Percentiles rank a stretch among this genome's conserved stretches.
Evolutionary conservation across 108 stramenopile genomes (phyloP).

Genomic region (Bacterosira constricta): DNA sequence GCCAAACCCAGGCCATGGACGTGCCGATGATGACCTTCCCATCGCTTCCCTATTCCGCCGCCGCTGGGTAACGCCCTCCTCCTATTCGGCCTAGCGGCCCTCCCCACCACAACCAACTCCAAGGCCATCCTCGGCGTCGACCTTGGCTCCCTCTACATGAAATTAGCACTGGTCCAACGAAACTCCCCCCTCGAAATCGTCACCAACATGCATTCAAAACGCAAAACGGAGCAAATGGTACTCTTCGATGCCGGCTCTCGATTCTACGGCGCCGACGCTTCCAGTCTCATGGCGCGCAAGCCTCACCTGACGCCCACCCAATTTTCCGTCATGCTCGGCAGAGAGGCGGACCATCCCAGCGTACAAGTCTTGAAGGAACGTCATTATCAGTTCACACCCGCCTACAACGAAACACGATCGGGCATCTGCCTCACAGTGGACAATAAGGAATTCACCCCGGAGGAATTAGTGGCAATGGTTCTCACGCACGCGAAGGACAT

Average conservation of each 20-base stretch:
- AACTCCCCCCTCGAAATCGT: constrained; percentile 98
- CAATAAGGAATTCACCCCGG: constrained; percentile 84
- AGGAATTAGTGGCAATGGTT: constrained; percentile 98
- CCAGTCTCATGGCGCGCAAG: constrained; percentile 87
- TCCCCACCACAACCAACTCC: constrained; percentile 62
- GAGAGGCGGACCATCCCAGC: constrained; percentile 76
- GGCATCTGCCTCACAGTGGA: constrained; percentile 75
- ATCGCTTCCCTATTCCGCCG: constrained; percentile 18
- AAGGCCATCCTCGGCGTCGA: constrained; percentile 98
- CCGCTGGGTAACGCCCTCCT: constrained; percentile 3
- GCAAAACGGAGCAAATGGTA: constrained; percentile 98
- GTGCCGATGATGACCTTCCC: too few relatives aligned
- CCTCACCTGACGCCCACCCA: constrained; percentile 84
- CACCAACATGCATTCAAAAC: constrained; percentile 97
- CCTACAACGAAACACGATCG: constrained; percentile 83
- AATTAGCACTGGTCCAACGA: constrained; percentile 97
- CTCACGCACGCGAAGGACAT: constrained; percentile 93
- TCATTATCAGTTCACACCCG: constrained; percentile 73
- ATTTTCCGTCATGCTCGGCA: constrained; percentile 88
- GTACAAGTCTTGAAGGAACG: constrained; percentile 77
- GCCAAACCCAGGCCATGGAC: too few relatives aligned
- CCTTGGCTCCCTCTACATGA: constrained; percentile 97
- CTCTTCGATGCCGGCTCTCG: constrained; percentile 95
- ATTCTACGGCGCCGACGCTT: constrained; percentile 95
- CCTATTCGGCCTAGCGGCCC: constrained; percentile 22